A percentile compares a stretch with the other conserved stretches of the same genome.
These are phyloP conservation scores for Firmiana major DNA, from an alignment of 345 rosid species.

Conservation along the genomic window DNA sequence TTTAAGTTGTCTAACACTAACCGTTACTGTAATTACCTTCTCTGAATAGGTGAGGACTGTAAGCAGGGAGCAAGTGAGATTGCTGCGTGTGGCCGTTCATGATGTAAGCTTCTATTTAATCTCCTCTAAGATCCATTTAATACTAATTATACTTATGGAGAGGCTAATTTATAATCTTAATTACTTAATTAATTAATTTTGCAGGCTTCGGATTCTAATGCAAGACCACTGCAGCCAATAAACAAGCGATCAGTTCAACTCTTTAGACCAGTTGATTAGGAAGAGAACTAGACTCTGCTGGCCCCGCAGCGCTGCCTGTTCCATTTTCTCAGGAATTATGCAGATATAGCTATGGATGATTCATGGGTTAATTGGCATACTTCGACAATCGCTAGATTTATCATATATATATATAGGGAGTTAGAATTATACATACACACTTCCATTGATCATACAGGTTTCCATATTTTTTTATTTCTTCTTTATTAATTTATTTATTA, in stretches of 20 bases:
- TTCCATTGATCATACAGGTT: not conserved
- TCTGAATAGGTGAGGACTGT: conserved; percentile 57
- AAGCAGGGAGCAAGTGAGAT: conserved; percentile 43
- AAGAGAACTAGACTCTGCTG: conserved; percentile 1
- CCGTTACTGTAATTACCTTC: not conserved
- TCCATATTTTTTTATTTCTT: too few species aligned
- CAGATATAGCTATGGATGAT: too few species aligned
- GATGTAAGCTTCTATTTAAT: conserved; percentile 35
- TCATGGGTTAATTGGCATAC: too few species aligned
- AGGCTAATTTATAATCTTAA: not conserved
- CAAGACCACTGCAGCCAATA: conserved; percentile 58
- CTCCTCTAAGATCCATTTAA: too few species aligned
- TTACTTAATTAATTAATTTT: not conserved
- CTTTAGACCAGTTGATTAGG: conserved; percentile 30
- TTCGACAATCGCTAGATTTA: too few species aligned
- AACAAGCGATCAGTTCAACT: conserved; percentile 45
- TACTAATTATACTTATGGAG: not conserved
- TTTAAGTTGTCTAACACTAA: too few species aligned
- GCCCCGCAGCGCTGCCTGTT: too few species aligned
- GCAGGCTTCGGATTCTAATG: conserved; percentile 58
- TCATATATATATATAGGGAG: too few species aligned
- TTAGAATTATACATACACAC: not conserved
- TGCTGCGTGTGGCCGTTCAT: conserved; percentile 74
- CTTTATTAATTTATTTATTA: too few species aligned
- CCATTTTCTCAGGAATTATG: too few species aligned